phyloP scores from a whole-genome alignment of 2,329 filamentous ascomycete genomes.

The Alternaria brassicae region DNA sequence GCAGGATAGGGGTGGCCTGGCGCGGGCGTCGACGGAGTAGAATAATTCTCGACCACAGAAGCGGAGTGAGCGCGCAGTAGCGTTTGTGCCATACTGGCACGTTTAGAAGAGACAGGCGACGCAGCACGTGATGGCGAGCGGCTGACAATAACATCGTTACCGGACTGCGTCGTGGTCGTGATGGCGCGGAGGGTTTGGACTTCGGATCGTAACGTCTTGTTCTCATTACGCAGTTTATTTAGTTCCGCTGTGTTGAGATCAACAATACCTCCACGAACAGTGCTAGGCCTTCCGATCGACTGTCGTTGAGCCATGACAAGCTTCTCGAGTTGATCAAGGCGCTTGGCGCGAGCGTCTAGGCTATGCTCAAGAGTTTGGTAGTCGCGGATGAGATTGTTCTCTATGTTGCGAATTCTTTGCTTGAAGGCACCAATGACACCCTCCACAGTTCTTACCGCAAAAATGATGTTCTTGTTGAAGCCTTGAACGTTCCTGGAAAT shows the following conservation, averaged over 20 bases:
- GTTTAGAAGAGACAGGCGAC: conserved; percentile 47
- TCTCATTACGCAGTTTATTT: conserved; percentile 65
- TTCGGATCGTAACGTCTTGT: conserved; percentile 67
- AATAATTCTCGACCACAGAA: conserved; percentile 57
- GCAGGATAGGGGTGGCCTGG: conserved; percentile 44
- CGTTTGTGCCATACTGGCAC: conserved; percentile 57
- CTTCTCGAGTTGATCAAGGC: conserved; percentile 85
- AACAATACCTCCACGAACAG: conserved; percentile 49
- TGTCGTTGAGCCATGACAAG: conserved; percentile 62
- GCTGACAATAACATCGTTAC: conserved; percentile 31
- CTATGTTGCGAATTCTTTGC: conserved; percentile 79
- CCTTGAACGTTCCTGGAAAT: conserved; percentile 84
- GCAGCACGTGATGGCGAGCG: conserved; percentile 38
- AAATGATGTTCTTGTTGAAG: conserved; percentile 88
- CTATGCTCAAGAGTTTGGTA: conserved; percentile 85
- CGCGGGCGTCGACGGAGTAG: conserved; percentile 26
- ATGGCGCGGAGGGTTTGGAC: conserved; percentile 68
- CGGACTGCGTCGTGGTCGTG: conserved; percentile 36
- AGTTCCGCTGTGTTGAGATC: conserved; percentile 60
- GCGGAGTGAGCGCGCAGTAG: conserved; percentile 64
- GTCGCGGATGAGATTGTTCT: conserved; percentile 88
- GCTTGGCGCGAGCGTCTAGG: conserved; percentile 80
- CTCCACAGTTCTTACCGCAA: conserved; percentile 88
- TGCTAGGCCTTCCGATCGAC: conserved; percentile 48
- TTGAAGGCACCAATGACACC: conserved; percentile 79